phyloP scores from a whole-genome alignment of 2,329 filamentous ascomycete species.

The Scedosporium boydii region DNA sequence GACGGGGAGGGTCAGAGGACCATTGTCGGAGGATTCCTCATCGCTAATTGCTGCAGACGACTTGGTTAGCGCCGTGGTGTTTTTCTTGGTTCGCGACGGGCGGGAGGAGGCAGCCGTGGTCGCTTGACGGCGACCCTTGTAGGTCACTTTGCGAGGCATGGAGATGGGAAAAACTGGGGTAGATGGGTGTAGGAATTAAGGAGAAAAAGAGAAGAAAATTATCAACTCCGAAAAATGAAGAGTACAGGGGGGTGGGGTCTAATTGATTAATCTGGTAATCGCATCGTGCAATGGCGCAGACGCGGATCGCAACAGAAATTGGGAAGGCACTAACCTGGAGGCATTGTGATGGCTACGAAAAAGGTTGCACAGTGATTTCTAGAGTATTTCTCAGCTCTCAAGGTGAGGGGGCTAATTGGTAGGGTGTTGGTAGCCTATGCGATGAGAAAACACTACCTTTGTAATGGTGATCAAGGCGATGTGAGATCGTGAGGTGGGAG shows the following conservation, averaged over 20 bases:
- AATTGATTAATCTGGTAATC: background rate
- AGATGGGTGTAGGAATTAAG: background rate
- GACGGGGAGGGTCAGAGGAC: constrained; percentile 5
- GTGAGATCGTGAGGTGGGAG: too few species aligned
- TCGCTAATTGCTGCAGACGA: constrained; percentile 28
- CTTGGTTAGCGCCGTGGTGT: background rate
- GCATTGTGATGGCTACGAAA: too few species aligned
- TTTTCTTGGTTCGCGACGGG: background rate
- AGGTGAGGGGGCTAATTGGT: too few species aligned
- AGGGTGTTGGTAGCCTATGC: too few species aligned
- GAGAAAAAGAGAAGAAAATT: background rate
- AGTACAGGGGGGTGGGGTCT: background rate
- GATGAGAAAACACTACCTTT: too few species aligned
- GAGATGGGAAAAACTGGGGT: background rate
- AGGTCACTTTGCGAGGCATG: background rate
- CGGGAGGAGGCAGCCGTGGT: background rate
- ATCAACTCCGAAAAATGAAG: too few species aligned
- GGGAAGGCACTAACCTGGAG: too few species aligned
- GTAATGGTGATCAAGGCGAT: too few species aligned
- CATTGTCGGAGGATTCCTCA: constrained; percentile 28
- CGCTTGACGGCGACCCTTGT: background rate
- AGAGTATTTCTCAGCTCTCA: too few species aligned
- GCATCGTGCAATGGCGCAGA: too few species aligned
- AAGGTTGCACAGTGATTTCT: too few species aligned
- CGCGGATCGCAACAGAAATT: too few species aligned